Base-by-base conservation (phyloP, 106 monocot species). In the Acorus gramineus region DNA sequence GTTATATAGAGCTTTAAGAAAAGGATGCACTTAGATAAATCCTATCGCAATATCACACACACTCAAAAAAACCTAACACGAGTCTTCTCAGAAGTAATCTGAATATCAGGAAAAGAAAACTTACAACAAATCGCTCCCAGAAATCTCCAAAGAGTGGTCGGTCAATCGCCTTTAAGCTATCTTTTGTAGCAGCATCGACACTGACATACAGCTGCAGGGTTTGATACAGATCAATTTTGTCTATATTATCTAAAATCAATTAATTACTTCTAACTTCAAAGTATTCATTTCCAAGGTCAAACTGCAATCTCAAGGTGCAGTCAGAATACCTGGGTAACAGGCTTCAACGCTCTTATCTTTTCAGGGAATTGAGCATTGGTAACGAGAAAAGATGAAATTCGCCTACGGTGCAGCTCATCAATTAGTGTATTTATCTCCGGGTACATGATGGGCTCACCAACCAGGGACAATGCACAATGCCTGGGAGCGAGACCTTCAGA, bases 281-380 rank as follows among this genome's bases (percentile, higher is more conserved):
- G 28, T 28, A 28, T 28, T 28, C 28, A 28, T 28, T 28, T 28
- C 28, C 28, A 28, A 28, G 28, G 28, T 28, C 28, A 28, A 28
- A 28, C 1, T 28, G 28, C 28, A 28, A 28, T 28, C 28, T 28
- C 28, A 28, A 28, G 28, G 28, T 28, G 28, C 28, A 28, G 28
- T 28, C 28, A 71, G 59, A 55, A 55, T 48, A 96, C 96, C 96
- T 96, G 96, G 44, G 96, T 96, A 44, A 96, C 53, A 49, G 96
- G 96, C 73, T 75, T 96, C 79, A 96, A 68, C 61, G 62, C 50
- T n/a, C 55, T 82, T 70, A 96, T 96, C 70, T 71, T 84, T 14
- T 96, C 96, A 68, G 96, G 96, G 77, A 96, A 96, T 71, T 96
- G 96, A 6, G 96, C 96, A 85, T 96, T 96, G 46, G 96, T 96